Conservation (phyloP, 768 basidiomycete genomes). For the Lentinula boryana region DNA sequence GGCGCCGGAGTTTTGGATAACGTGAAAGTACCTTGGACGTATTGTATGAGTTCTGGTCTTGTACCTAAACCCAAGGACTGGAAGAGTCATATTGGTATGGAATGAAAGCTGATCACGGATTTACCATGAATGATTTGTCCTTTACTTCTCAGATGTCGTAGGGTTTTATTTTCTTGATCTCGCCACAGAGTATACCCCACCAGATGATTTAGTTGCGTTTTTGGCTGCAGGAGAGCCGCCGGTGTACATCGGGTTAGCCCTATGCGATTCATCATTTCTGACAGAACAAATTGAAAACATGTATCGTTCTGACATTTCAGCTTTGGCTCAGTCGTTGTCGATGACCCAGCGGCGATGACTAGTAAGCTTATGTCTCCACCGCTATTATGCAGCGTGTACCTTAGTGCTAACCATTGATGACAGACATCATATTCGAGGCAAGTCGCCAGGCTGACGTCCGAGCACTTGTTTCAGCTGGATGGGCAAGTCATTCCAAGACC, state of each 20-base stretch:
- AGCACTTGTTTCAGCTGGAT: conserved; percentile 59
- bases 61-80: conserved; percentile 60
- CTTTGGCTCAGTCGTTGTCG: conserved; percentile 58
- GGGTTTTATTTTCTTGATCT: conserved; percentile 62
- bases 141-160: conserved; percentile 38
- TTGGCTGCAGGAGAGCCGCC: conserved; percentile 44
- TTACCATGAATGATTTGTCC: background rate
- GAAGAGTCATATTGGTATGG: conserved; percentile 53
- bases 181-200: conserved; percentile 40
- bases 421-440: conserved; percentile 55
- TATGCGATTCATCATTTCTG: background rate
- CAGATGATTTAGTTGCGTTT: conserved; percentile 40
- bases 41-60: conserved; percentile 53
- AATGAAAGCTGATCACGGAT: background rate
- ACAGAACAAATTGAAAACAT: too few species aligned
- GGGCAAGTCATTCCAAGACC: conserved; percentile 28
- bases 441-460: conserved; percentile 48
- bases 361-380: conserved; percentile 18
- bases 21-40: conserved; percentile 55
- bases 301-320: background rate
- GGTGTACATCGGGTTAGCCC: conserved; percentile 50
- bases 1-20: conserved; percentile 48
- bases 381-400: background rate
- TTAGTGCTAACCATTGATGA: background rate
- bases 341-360: conserved; percentile 47